phyloP scores from a whole-genome alignment of 2,329 filamentous ascomycete genomes.

The Microthyrium microscopicum region DNA sequence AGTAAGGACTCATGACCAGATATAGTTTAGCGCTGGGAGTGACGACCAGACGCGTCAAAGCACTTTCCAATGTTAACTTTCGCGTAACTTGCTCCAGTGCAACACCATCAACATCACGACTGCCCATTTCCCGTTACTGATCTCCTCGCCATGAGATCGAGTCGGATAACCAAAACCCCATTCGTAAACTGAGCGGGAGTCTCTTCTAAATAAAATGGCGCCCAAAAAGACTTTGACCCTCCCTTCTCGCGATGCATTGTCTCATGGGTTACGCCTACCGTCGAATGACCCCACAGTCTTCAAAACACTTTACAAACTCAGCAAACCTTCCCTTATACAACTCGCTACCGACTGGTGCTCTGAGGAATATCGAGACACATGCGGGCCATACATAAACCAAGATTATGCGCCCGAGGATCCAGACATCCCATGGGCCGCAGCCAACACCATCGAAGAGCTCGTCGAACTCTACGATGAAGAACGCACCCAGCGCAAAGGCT shows the following conservation, averaged over 20 bases:
- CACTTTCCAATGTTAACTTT: no score
- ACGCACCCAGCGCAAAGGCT: slow-evolving; percentile 27
- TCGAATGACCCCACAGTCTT: slow-evolving; percentile 45
- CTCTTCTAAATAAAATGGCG: slow-evolving; percentile 9
- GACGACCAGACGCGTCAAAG: no score
- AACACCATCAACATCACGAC: no score
- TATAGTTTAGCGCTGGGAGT: no score
- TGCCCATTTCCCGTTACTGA: no score
- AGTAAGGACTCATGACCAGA: no score
- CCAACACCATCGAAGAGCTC: slow-evolving; percentile 47
- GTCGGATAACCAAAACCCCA: no score
- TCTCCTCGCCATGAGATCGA: no score
- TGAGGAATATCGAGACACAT: slow-evolving; percentile 42
- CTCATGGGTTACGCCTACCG: slow-evolving; percentile 53
- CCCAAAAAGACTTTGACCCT: slow-evolving; percentile 23
- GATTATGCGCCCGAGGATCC: slow-evolving; percentile 36
- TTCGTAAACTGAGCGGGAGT: no score
- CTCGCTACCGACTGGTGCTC: slow-evolving; percentile 66
- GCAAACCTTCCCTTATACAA: slow-evolving; percentile 53
- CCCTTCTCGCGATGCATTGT: slow-evolving; percentile 54
- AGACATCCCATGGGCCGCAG: slow-evolving; percentile 53
- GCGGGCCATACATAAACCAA: slow-evolving; percentile 39
- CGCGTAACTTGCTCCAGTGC: no score
- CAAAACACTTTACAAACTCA: slow-evolving; percentile 53
- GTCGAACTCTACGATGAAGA: slow-evolving; percentile 30